These are phyloP conservation scores for Casuarina cunninghamiana DNA, from an alignment of 306 rosid genomes.

Conservation along the genomic window DNA sequence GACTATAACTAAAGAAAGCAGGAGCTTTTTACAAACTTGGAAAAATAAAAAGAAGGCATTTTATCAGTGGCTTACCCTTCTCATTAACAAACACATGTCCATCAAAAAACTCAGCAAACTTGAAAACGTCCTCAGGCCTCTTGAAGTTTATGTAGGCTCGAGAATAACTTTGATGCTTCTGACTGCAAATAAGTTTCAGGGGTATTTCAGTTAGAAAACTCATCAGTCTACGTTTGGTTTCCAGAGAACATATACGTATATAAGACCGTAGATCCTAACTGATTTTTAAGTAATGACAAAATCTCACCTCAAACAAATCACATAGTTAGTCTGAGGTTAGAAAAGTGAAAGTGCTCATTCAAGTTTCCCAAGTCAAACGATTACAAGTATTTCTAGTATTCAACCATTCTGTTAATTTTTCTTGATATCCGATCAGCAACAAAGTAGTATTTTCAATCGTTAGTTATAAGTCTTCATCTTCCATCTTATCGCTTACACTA, in stretches of 20 bases:
- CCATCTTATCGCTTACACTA: background rate
- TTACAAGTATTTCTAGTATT: background rate
- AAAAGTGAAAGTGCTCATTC: background rate
- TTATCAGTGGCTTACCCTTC: conserved; percentile 52
- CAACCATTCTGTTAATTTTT: background rate
- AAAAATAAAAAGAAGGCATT: conserved; percentile 1
- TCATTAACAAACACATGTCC: conserved; percentile 94
- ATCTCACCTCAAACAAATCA: background rate
- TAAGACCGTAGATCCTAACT: background rate
- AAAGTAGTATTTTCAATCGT: background rate
- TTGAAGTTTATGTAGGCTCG: conserved; percentile 86
- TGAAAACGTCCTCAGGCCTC: conserved; percentile 66
- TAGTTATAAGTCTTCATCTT: background rate
- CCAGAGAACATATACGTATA: conserved; percentile 3
- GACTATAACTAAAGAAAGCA: background rate
- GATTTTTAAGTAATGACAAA: background rate
- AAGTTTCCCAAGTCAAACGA: background rate
- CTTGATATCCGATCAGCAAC: background rate
- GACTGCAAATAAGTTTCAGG: conserved; percentile 53
- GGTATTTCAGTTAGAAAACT: conserved; percentile 18
- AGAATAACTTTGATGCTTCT: conserved; percentile 68
- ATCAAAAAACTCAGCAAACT: conserved; percentile 78
- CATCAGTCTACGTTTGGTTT: conserved; percentile 1
- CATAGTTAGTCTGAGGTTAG: background rate
- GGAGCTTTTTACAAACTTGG: background rate